Conservation (phyloP, 2,329 filamentous ascomycete genomes). For the Paecilomyces variotii region DNA sequence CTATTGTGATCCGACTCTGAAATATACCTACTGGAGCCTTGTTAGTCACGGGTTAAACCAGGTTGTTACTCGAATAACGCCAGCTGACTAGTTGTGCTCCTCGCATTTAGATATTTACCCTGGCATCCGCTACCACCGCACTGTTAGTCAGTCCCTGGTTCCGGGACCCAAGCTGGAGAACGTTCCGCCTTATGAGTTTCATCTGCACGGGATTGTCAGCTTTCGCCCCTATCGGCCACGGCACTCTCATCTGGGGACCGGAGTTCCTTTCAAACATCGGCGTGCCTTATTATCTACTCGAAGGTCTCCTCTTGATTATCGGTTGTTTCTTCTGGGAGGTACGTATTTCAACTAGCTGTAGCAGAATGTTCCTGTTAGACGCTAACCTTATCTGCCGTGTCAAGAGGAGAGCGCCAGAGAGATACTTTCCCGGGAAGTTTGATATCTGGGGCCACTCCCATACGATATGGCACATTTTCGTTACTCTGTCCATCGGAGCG, state of each 20-base stretch:
- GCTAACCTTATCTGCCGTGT: background rate
- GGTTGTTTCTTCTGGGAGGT: conserved; percentile 20
- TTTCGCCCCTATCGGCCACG: conserved; percentile 26
- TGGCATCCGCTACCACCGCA: conserved; percentile 20
- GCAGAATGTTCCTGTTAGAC: background rate
- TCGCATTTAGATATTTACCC: conserved; percentile 17
- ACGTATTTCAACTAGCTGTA: background rate
- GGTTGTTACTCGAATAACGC: background rate
- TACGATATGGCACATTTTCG: conserved; percentile 26
- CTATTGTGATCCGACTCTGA: conserved; percentile 22
- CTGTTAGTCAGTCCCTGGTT: conserved; percentile 29
- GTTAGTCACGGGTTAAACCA: conserved; percentile 11
- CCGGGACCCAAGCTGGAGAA: conserved; percentile 19
- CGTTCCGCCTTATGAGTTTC: conserved; percentile 19
- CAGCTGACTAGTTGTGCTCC: background rate
- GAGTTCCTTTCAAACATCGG: conserved; percentile 16
- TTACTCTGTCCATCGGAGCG: conserved; percentile 32
- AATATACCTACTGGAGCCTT: conserved; percentile 28
- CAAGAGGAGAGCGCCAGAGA: conserved; percentile 15
- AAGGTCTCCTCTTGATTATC: conserved; percentile 22
- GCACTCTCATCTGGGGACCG: conserved; percentile 16
- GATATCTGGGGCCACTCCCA: conserved; percentile 28
- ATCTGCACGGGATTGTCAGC: conserved; percentile 24
- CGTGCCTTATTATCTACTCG: conserved; percentile 25
- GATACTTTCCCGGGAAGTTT: conserved; percentile 22